Percentiles rank a stretch among this genome's conserved stretches.
phyloP scores from a whole-genome alignment of 495 filamentous ascomycete species.

The Pyrenula aspistea region DNA sequence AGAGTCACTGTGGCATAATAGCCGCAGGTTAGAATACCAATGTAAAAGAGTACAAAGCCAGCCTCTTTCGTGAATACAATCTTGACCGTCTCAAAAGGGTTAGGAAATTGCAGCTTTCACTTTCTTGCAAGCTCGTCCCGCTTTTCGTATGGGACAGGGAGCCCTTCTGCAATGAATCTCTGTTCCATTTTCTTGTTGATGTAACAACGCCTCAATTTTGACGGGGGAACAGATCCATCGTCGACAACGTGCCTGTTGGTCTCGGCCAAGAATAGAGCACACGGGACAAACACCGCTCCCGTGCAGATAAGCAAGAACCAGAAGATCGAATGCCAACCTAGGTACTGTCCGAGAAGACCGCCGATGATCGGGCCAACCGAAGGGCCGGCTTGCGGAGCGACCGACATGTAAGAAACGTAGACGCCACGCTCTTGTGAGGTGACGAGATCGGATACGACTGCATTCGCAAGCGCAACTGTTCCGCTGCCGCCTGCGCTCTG shows the following conservation, averaged over 20 bases:
- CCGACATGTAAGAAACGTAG: slow-evolving; percentile 25
- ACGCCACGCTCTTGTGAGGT: slow-evolving; percentile 31
- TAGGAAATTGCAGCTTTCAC: slow-evolving; percentile 10
- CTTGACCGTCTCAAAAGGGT: slow-evolving; percentile 14
- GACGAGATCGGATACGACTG: slow-evolving; percentile 27
- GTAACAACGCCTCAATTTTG: slow-evolving; percentile 25
- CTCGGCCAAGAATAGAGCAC: slow-evolving; percentile 25
- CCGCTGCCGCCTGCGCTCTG: slow-evolving; percentile 35
- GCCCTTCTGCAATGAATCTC: slow-evolving; percentile 10
- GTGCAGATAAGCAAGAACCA: slow-evolving; percentile 59
- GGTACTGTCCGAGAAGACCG: slow-evolving; percentile 47
- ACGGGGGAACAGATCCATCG: slow-evolving; percentile 28
- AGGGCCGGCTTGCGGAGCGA: slow-evolving; percentile 23
- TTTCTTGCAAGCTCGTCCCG: slow-evolving; percentile 5
- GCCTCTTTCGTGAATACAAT: slow-evolving; percentile 30
- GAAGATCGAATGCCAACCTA: slow-evolving; percentile 63
- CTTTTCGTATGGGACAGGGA: slow-evolving; percentile 4
- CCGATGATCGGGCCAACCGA: slow-evolving; percentile 52
- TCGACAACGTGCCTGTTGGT: slow-evolving; percentile 34
- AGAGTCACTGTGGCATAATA: slow-evolving; percentile 19
- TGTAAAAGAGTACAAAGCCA: slow-evolving; percentile 28
- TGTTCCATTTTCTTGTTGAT: background rate
- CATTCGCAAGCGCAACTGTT: slow-evolving; percentile 26
- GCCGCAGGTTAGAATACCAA: slow-evolving; percentile 21
- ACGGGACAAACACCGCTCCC: slow-evolving; percentile 18